These are phyloP conservation scores for Daldinia eschscholtzii DNA, from an alignment of 2,329 filamentous ascomycete species.

Conservation along the genomic window DNA sequence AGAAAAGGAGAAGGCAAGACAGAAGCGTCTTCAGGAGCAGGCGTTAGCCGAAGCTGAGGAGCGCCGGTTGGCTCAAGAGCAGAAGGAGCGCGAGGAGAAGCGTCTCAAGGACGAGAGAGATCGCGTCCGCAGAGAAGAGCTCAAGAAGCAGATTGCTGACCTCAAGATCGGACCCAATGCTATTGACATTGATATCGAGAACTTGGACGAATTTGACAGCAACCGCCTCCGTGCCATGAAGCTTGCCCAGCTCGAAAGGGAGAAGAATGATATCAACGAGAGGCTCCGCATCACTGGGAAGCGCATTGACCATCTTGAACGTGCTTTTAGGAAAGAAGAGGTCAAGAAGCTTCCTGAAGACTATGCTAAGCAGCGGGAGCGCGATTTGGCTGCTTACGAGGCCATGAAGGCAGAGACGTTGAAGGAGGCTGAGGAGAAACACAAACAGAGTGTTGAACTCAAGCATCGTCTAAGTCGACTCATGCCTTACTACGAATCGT, in stretches of 20 bases:
- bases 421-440: slow-evolving; percentile 84
- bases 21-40: slow-evolving; percentile 87
- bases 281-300: slow-evolving; percentile 92
- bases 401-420: slow-evolving; percentile 81
- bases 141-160: slow-evolving; percentile 92
- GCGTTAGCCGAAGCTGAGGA: slow-evolving; percentile 91
- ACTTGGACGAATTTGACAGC: slow-evolving; percentile 88
- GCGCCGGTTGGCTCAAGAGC: slow-evolving; percentile 89
- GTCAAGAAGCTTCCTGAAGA: slow-evolving; percentile 89
- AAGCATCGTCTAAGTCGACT: slow-evolving; percentile 92
- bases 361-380: slow-evolving; percentile 84
- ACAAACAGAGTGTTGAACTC: slow-evolving; percentile 90
- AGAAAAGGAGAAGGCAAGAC: slow-evolving; percentile 91
- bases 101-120: slow-evolving; percentile 89
- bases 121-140: slow-evolving; percentile 90
- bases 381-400: slow-evolving; percentile 85
- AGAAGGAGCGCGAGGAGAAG: slow-evolving; percentile 88
- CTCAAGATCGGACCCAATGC: slow-evolving; percentile 89
- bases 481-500: slow-evolving; percentile 85
- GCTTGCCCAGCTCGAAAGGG: slow-evolving; percentile 93
- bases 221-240: slow-evolving; percentile 94
- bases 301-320: slow-evolving; percentile 96
- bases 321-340: slow-evolving; percentile 96
- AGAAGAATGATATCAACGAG: slow-evolving; percentile 96
- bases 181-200: slow-evolving; percentile 79